Base-by-base conservation (phyloP, 1,284 basidiomycete genomes). In the Vanrija pseudolonga region DNA sequence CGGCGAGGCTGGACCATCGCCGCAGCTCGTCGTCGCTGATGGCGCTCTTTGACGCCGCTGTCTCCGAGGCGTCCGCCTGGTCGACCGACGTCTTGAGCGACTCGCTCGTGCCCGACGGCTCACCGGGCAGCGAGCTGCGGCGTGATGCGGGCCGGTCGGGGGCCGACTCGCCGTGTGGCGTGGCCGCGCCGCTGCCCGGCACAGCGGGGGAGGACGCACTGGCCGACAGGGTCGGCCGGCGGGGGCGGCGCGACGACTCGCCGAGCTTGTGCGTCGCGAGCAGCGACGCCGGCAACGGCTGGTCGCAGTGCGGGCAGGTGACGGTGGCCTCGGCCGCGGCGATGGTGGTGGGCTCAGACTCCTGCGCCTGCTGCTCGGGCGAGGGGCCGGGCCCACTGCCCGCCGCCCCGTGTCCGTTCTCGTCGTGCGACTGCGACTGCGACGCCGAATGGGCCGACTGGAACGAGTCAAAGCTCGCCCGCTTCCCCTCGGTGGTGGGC, bases 281-380 rank as follows among this genome's bases (percentile, higher is more conserved):
- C 15, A 73, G 52, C 6, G 57, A 55, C 0, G 64, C 58, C 2
- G 72, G 72, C 18, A 74, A 54, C 39, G 64, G 68, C 51, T 69
- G 69, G 23, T 66, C 55, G 55, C 72, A 74, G 54, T 63, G 69
- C 2, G 72, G 72, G 51, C 72, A 74, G 57, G 32, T 32, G 32
- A 32, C 12, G 11, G 32, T 32, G 11, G 32, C 11, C 32, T 23
- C 18, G 0, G 22, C 38, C 20, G 46, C 24, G 17, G 57, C 47
- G 15, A 55, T 44, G 19, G 59, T 32, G 3, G 52, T 53, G 20
- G 60, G 50, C 36, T 47, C 36, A 44, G 56, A 55, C 15, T 48
- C 22, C 15, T 40, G 51, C 22, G 42, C 43, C n/a, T n/a, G n/a
- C n/a, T n/a, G n/a, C n/a, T n/a, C n/a, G n/a, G n/a, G n/a, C 9